Evolutionary conservation across 371 early-diverging fungal genomes (phyloP), one percentile per base, ranked within the genome.

Genomic region (Quaeritorhiza haematococci): DNA sequence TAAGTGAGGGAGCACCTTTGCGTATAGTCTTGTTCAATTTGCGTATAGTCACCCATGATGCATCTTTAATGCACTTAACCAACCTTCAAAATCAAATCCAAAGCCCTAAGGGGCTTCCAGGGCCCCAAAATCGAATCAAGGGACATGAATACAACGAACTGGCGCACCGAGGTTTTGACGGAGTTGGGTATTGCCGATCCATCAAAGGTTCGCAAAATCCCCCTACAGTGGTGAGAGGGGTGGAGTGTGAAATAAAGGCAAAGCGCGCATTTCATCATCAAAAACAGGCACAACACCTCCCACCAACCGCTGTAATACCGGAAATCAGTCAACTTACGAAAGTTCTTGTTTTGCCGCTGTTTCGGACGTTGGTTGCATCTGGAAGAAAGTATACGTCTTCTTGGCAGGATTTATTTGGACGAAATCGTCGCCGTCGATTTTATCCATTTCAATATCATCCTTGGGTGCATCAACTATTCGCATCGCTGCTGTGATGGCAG

Each of bases 61-160:
- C 3, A 41, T 52, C 33, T 17, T 49, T 15, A 41, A 26, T 52
- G 4, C 13, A 5, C 33, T 24, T 53, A 35, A 8, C 23, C 13
- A 43, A 51, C 58, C 49, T 52, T 43, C 13, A 62, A n/a, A 6
- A 62, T 54, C 23, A 49, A 29, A 21, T 68, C 68, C 23, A 68
- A 42, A 3, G 33, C 61, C 26, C 45, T 13, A 5, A 64, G 42
- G 13, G 61, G 56, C 34, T 58, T 68, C 49, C 61, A 56, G 7
- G 43, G 35, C 6, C 58, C 60, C 6, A 68, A 17, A 15, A 68
- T 55, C 3, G 64, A 64, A 19, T 68, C 68, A 27, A 64, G 33
- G 8, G 55, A 35, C 1, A 62, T 43, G 6, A 30, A 29, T 41
- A 68, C 33, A 4, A 64, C 38, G 26, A 68, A 33, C 34, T 61